phyloP scores from a whole-genome alignment of 2,329 filamentous ascomycete species.

The Westerdykella ornata region DNA sequence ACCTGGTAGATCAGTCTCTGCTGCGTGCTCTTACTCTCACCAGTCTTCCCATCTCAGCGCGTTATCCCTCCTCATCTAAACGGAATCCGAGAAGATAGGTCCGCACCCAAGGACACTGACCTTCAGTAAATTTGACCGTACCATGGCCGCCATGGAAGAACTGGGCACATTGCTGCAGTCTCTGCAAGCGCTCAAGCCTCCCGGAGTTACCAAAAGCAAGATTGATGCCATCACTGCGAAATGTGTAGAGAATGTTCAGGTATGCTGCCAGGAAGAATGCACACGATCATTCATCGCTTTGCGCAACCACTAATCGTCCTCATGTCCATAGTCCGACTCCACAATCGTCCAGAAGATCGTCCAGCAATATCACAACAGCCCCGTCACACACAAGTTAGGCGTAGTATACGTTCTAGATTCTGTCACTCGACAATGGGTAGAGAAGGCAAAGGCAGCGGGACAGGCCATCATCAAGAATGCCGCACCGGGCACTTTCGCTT shows the following conservation, averaged over 20 bases:
- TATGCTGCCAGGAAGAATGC: slow-evolving; percentile 12
- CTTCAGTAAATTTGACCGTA: slow-evolving; percentile 16
- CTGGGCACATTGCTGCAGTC: slow-evolving; percentile 84
- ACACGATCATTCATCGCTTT: too few relatives aligned
- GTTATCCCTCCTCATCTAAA: neutral
- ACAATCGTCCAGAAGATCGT: slow-evolving; percentile 93
- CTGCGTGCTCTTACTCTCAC: neutral
- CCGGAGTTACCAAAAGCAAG: slow-evolving; percentile 88
- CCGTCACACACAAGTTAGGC: slow-evolving; percentile 92
- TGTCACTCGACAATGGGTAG: slow-evolving; percentile 97
- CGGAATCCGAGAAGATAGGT: neutral
- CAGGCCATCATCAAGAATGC: slow-evolving; percentile 72
- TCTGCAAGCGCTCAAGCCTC: slow-evolving; percentile 84
- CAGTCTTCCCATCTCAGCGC: neutral
- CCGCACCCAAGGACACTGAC: neutral
- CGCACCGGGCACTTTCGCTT: slow-evolving; percentile 86
- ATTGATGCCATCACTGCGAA: slow-evolving; percentile 81
- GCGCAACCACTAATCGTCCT: neutral
- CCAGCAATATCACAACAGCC: slow-evolving; percentile 93
- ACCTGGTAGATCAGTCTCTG: neutral
- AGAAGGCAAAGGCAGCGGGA: slow-evolving; percentile 80
- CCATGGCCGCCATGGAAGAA: slow-evolving; percentile 68
- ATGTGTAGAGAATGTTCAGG: slow-evolving; percentile 56
- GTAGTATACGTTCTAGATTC: slow-evolving; percentile 99
- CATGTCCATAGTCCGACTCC: slow-evolving; percentile 69